Evolutionary conservation across 1,284 basidiomycete species (phyloP).

Genomic region (Mycena sp.): DNA sequence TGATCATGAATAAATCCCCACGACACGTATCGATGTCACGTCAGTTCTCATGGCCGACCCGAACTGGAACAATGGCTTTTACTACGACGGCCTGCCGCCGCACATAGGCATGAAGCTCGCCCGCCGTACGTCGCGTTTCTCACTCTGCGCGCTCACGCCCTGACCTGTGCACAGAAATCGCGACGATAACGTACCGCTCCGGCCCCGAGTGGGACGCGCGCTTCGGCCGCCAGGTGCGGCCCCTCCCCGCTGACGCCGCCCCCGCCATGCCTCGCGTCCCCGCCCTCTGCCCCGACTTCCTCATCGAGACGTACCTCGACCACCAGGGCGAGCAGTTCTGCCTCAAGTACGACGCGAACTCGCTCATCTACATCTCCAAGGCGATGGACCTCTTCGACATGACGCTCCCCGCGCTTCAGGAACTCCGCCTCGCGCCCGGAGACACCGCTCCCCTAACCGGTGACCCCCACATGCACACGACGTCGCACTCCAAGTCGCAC

Average conservation of each 20-base stretch:
- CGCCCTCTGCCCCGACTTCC: constrained; percentile 94
- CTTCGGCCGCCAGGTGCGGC: constrained; percentile 84
- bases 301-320: constrained; percentile 99
- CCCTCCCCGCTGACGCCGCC: constrained; percentile 46
- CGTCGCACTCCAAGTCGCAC: constrained; percentile 73
- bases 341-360: constrained; percentile 99
- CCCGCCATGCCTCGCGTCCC: constrained; percentile 57
- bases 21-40: constrained; percentile 18
- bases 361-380: constrained; percentile 97
- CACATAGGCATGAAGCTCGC: constrained; percentile 99
- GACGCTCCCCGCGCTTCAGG: constrained; percentile 80
- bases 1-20: constrained; percentile 18
- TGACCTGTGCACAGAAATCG: constrained; percentile 77
- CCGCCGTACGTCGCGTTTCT: constrained; percentile 70
- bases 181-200: constrained; percentile 98
- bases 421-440: constrained; percentile 60
- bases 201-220: constrained; percentile 99
- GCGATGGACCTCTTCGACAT: constrained; percentile 99
- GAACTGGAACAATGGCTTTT: constrained; percentile 99
- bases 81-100: constrained; percentile 94
- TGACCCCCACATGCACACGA: constrained; percentile 39
- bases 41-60: constrained; percentile 98
- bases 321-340: constrained; percentile 99
- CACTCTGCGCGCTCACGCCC: not conserved
- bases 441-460: constrained; percentile 13